These are phyloP conservation scores for Metahyphopichia silvanorum DNA, from an alignment of 805 yeast genomes.

Conservation along the genomic window DNA sequence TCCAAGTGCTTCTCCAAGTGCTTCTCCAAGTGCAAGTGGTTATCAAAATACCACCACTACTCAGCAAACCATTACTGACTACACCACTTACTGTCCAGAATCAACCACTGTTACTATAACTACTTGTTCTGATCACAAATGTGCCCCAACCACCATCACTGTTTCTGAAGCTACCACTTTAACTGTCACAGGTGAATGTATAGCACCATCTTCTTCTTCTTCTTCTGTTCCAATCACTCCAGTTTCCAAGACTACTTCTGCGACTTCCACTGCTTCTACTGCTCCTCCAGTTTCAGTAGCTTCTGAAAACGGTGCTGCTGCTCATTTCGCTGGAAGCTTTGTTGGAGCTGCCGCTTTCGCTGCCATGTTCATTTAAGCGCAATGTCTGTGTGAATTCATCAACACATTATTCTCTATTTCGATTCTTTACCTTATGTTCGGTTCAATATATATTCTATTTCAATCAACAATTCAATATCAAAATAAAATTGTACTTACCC, in stretches of 20 bases:
- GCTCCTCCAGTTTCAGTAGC: slow-evolving; percentile 8
- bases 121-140: slow-evolving; percentile 23
- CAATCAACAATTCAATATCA: too few relatives aligned
- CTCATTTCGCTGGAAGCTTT: slow-evolving; percentile 2
- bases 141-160: slow-evolving; percentile 46
- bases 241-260: slow-evolving; percentile 32
- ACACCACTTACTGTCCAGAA: slow-evolving; percentile 66
- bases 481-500: too few relatives aligned
- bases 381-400: too few relatives aligned
- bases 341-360: slow-evolving; percentile 6
- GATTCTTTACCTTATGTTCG: too few relatives aligned
- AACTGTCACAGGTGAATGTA: slow-evolving; percentile 81
- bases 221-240: slow-evolving; percentile 16
- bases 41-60: slow-evolving; percentile 1
- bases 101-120: slow-evolving; percentile 61
- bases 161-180: slow-evolving; percentile 72
- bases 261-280: slow-evolving; percentile 12
- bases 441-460: too few relatives aligned
- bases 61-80: slow-evolving; percentile 21
- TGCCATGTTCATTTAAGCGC: slow-evolving; percentile 7
- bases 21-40: not conserved
- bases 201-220: slow-evolving; percentile 47
- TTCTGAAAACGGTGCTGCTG: slow-evolving; percentile 13
- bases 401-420: too few relatives aligned
- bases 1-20: slow-evolving; percentile 6